phyloP scores from a whole-genome alignment of 495 filamentous ascomycete genomes.

The Penicillium coffeae region DNA sequence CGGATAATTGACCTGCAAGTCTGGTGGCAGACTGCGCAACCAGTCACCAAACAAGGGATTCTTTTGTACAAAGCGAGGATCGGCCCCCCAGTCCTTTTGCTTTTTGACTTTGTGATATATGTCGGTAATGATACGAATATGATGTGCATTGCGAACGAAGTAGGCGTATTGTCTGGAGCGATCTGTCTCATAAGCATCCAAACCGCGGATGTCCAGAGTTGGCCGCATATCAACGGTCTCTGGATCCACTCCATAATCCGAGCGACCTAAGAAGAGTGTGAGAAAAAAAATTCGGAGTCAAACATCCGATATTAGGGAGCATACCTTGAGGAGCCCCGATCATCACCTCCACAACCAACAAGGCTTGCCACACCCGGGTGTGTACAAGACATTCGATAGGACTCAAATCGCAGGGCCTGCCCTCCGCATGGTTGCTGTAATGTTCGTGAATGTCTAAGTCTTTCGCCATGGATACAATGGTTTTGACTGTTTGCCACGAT shows the following conservation, averaged over 20 bases:
- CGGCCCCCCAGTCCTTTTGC: conserved; percentile 84
- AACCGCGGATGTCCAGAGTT: conserved; percentile 56
- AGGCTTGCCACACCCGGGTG: conserved; percentile 85
- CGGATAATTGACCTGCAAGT: conserved; percentile 77
- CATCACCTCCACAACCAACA: conserved; percentile 87
- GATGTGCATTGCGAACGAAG: conserved; percentile 70
- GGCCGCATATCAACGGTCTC: conserved; percentile 75
- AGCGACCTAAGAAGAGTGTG: conserved; percentile 59
- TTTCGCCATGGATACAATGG: conserved; percentile 86
- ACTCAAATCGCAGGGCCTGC: conserved; percentile 62
- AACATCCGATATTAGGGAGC: conserved; percentile 5
- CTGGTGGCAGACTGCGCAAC: conserved; percentile 70
- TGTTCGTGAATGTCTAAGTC: conserved; percentile 92
- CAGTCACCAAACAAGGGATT: conserved; percentile 71
- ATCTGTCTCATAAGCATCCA: conserved; percentile 73
- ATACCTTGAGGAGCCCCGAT: conserved; percentile 91
- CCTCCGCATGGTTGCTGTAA: conserved; percentile 67
- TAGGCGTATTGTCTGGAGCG: conserved; percentile 79
- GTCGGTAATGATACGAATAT: conserved; percentile 72
- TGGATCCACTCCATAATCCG: conserved; percentile 70
- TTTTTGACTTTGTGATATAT: conserved; percentile 74
- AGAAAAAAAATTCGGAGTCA: conserved; percentile 8
- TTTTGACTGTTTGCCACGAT: conserved; percentile 96
- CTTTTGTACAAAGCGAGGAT: conserved; percentile 77
- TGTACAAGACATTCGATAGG: conserved; percentile 76